These are phyloP conservation scores for Lactarius pseudohatsudake DNA, from an alignment of 768 basidiomycete genomes.

Conservation along the genomic window DNA sequence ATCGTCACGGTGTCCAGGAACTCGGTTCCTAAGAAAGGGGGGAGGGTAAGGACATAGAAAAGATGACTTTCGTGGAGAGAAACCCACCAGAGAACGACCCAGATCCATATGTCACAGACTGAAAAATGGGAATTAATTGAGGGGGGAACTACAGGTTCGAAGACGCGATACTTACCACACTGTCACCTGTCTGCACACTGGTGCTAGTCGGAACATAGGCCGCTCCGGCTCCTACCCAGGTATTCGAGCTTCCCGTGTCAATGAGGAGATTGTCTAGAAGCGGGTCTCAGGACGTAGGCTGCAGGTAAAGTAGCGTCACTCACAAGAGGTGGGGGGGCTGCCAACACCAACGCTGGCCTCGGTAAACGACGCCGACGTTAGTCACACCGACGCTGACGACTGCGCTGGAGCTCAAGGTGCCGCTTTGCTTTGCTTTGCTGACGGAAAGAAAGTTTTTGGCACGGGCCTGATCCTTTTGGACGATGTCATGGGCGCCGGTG, in stretches of 20 bases:
- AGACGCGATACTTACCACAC: background rate
- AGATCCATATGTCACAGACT: conserved; percentile 22
- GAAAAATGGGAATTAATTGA: background rate
- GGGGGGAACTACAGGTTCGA: background rate
- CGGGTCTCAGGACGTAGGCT: background rate
- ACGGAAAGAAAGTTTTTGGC: conserved; percentile 44
- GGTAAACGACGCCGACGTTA: conserved; percentile 47
- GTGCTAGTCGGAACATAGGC: background rate
- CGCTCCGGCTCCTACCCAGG: conserved; percentile 8
- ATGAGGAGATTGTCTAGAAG: conserved; percentile 3
- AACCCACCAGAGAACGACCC: conserved; percentile 18
- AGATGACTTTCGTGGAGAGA: background rate
- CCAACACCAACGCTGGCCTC: conserved; percentile 51
- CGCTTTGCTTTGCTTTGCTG: conserved; percentile 38
- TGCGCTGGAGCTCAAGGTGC: conserved; percentile 28
- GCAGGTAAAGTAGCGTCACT: background rate
- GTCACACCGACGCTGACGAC: conserved; percentile 39
- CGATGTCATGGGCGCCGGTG: conserved; percentile 49
- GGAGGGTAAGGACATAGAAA: background rate
- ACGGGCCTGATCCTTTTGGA: conserved; percentile 52
- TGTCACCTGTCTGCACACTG: conserved; percentile 1
- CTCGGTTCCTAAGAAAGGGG: conserved; percentile 1
- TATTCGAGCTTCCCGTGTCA: conserved; percentile 16
- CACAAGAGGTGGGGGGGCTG: conserved; percentile 43
- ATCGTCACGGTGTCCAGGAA: conserved; percentile 4